A percentile compares a stretch with the other conserved stretches of the same genome.
Evolutionary conservation across 2,329 filamentous ascomycete species (phyloP).

Genomic region (Paraphaeosphaeria sporulosa): DNA sequence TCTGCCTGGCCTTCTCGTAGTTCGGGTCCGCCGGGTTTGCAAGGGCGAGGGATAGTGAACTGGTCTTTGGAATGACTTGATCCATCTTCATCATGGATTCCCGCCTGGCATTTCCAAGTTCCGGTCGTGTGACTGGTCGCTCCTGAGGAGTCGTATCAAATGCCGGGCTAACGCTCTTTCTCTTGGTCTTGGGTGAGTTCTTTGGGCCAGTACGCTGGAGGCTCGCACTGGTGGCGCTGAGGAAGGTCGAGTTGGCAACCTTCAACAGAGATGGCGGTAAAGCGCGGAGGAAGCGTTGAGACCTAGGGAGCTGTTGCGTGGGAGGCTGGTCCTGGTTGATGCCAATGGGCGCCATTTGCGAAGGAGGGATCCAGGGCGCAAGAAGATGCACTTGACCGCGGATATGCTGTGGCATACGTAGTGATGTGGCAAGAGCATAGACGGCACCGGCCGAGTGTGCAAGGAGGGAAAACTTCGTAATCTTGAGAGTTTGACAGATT

Average conservation of each 20-base stretch:
- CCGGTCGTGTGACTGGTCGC: conserved; percentile 16
- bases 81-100: conserved; percentile 61
- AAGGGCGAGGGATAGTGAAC: conserved; percentile 39
- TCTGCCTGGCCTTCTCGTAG: conserved; percentile 36
- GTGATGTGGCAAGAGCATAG: conserved; percentile 91
- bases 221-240: conserved; percentile 88
- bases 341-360: conserved; percentile 55
- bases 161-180: conserved; percentile 37
- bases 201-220: conserved; percentile 62
- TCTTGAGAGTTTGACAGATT: conserved; percentile 89
- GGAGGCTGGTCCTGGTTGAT: conserved; percentile 78
- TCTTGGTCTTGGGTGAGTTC: conserved; percentile 57
- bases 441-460: conserved; percentile 98
- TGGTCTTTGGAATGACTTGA: conserved; percentile 52
- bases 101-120: conserved; percentile 47
- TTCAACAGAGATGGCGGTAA: conserved; percentile 90
- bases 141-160: conserved; percentile 12
- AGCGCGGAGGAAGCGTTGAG: conserved; percentile 87
- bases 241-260: conserved; percentile 94
- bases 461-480: conserved; percentile 94
- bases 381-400: conserved; percentile 92
- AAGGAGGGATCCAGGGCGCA: conserved; percentile 96
- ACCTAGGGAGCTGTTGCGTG: conserved; percentile 85
- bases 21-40: conserved; percentile 39
- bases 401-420: conserved; percentile 96